Conservation (phyloP, 2,329 filamentous ascomycete species). For the Scedosporium apiospermum region DNA sequence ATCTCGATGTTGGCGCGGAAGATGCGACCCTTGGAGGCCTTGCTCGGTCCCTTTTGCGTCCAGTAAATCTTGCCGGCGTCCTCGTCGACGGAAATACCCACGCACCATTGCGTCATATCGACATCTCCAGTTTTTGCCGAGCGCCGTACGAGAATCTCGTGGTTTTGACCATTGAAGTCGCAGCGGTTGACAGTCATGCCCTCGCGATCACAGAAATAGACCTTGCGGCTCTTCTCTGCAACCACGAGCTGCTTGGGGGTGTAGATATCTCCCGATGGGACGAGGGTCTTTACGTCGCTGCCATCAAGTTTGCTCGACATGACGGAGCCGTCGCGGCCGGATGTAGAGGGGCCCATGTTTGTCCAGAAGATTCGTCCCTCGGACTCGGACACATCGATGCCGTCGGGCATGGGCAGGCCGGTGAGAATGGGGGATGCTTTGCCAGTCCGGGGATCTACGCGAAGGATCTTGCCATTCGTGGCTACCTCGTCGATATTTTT, state of each 20-base stretch:
- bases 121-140: conserved; percentile 19
- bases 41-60: conserved; percentile 49
- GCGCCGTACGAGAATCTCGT: conserved; percentile 28
- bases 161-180: conserved; percentile 26
- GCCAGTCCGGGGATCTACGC: conserved; percentile 11
- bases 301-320: conserved; percentile 40
- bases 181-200: conserved; percentile 29
- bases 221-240: conserved; percentile 17
- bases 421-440: conserved; percentile 14
- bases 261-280: conserved; percentile 33
- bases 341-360: conserved; percentile 31
- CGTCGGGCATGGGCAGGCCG: conserved; percentile 28
- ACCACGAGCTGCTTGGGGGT: conserved; percentile 37
- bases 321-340: conserved; percentile 30
- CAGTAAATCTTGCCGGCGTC: conserved; percentile 41
- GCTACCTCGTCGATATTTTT: not conserved
- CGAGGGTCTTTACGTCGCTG: conserved; percentile 28
- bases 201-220: conserved; percentile 36
- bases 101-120: conserved; percentile 37
- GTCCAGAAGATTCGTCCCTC: conserved; percentile 37
- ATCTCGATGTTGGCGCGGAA: conserved; percentile 36
- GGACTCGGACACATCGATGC: conserved; percentile 26
- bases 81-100: conserved; percentile 41
- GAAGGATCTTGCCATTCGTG: conserved; percentile 2
- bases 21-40: conserved; percentile 40